Conservation (phyloP, 495 filamentous ascomycete genomes). For the Penicillium lividum region DNA sequence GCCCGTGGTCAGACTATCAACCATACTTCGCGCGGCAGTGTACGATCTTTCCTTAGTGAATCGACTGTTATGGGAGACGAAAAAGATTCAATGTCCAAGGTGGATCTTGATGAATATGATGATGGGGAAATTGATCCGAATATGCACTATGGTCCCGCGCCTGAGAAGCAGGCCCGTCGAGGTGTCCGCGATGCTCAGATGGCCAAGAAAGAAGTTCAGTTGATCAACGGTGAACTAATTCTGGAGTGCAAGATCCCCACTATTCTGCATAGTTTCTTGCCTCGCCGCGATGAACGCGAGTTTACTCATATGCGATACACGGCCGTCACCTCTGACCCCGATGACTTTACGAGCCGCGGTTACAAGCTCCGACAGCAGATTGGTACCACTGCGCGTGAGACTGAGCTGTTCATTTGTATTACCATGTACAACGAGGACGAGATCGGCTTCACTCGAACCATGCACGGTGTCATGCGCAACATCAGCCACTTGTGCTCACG, state of each 20-base stretch:
- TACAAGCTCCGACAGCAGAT: conserved; percentile 98
- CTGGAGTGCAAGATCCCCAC: conserved; percentile 99
- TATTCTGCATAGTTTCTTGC: conserved; percentile 92
- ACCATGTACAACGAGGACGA: conserved; percentile 99
- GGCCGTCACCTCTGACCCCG: conserved; percentile 97
- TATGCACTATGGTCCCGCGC: conserved; percentile 82
- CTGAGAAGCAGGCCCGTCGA: conserved; percentile 79
- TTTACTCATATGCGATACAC: conserved; percentile 99
- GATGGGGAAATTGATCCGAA: conserved; percentile 43
- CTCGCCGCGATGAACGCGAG: conserved; percentile 86
- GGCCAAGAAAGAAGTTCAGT: conserved; percentile 88
- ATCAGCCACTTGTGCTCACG: conserved; percentile 94
- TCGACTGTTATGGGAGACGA: conserved; percentile 64
- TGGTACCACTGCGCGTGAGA: conserved; percentile 80
- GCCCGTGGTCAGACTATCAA: conserved; percentile 54
- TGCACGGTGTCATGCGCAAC: conserved; percentile 99
- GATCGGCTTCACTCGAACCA: conserved; percentile 91
- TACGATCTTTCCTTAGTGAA: conserved; percentile 65
- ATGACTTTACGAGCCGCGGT: conserved; percentile 83
- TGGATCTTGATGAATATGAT: conserved; percentile 48
- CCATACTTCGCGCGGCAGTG: conserved; percentile 43
- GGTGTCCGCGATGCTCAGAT: conserved; percentile 83
- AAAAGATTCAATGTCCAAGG: conserved; percentile 42
- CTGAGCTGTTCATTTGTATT: conserved; percentile 96
- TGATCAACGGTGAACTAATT: conserved; percentile 97